phyloP scores from a whole-genome alignment of 768 basidiomycete genomes.

The Lactarius tabidus region DNA sequence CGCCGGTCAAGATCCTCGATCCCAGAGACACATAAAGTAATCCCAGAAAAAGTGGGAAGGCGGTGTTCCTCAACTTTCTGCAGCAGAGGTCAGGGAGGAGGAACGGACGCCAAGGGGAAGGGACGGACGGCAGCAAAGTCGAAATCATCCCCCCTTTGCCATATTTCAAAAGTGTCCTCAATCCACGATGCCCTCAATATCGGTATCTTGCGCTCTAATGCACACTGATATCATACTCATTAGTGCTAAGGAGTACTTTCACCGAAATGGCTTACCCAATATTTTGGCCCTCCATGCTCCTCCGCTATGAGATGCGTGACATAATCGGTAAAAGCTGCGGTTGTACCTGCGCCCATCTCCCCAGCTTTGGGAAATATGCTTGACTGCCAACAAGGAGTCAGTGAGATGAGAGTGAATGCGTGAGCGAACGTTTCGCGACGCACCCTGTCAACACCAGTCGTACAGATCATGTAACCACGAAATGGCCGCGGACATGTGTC shows the following conservation, averaged over 20 bases:
- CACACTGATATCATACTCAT: conserved; percentile 52
- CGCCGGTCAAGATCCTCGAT: conserved; percentile 59
- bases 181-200: conserved; percentile 82
- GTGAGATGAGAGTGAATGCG: not conserved
- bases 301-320: conserved; percentile 86
- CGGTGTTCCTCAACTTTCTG: conserved; percentile 60
- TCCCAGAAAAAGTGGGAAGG: conserved; percentile 67
- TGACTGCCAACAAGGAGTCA: conserved; percentile 40
- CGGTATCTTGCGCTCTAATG: conserved; percentile 73
- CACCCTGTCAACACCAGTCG: conserved; percentile 82
- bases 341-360: conserved; percentile 72
- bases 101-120: not conserved
- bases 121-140: conserved; percentile 52
- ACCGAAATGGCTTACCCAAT: conserved; percentile 47
- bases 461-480: conserved; percentile 60
- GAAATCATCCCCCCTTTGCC: conserved; percentile 79
- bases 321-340: conserved; percentile 71
- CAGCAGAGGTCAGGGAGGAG: conserved; percentile 3
- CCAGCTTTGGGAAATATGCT: conserved; percentile 69
- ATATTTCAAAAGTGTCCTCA: conserved; percentile 59
- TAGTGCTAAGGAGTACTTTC: not conserved
- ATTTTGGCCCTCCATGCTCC: conserved; percentile 83
- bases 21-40: conserved; percentile 73
- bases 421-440: conserved; percentile 23
- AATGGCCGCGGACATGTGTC: conserved; percentile 60